Evolutionary conservation across 2,329 filamentous ascomycete genomes (phyloP), one percentile per base, ranked within the genome.

Genomic region (Lomentospora prolificans): DNA sequence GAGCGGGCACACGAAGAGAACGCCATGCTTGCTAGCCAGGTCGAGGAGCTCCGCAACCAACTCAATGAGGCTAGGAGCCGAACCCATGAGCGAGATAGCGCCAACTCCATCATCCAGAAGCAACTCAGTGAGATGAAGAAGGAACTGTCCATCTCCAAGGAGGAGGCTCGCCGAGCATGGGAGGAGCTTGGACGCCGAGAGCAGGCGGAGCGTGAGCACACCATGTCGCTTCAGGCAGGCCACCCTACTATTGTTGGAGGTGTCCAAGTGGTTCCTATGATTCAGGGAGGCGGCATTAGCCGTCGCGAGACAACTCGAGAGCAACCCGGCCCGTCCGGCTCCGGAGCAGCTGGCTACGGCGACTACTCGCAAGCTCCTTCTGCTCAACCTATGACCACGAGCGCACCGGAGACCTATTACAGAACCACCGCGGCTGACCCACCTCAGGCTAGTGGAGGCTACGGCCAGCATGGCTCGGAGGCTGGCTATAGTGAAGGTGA

Each of bases 191-290:
- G 94, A 24, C 82, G 92, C 53, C 84, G 90, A 53, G 94, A 97
- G 69, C 90, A 96, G 66, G 89, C 95, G 70, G 92, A 96, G 69
- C 84, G 92, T 4, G 91, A 96, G 60, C 82, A 89, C 50, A 94
- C 89, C 1, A 78, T 83, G 27, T 90, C 89, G n/a, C 75, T 99
- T 24, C 85, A 94, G 64, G 87, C 88, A 60, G 94, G 94, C 5
- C 84, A 90, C 58, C 89, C 92, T 12, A 96, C 90, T 1, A 77
- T 95, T 51, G 88, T 99, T 7, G 90, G 91, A 51, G 92, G 92
- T 44, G 90, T 97, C 10, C 91, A 96, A 65, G 94, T 99, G 10
- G 89, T 97, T 17, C 94, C 94, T 5, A 95, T 95, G 89, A 85
- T 85, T 50, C 85, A 87, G 61, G 85, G 85, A 8, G 76, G 84